These are phyloP conservation scores for Keithomyces neogunnii DNA, from an alignment of 2,329 filamentous ascomycete genomes.

Conservation along the genomic window DNA sequence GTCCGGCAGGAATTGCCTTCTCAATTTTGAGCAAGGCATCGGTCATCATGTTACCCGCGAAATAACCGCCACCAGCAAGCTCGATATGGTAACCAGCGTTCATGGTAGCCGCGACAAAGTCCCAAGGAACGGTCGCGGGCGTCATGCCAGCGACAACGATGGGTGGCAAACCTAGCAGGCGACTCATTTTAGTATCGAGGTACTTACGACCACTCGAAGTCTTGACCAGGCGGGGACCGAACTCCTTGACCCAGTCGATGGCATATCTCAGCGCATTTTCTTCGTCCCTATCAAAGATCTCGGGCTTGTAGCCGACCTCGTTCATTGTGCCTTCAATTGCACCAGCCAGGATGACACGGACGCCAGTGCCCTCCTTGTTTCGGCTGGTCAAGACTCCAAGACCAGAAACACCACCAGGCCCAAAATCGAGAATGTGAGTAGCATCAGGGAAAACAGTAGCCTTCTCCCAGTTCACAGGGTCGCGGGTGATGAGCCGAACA, in stretches of 20 bases:
- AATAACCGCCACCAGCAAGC: constrained; percentile 84
- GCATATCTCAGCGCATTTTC: constrained; percentile 93
- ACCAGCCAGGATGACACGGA: constrained; percentile 90
- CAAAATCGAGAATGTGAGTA: constrained; percentile 93
- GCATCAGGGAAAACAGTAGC: constrained; percentile 85
- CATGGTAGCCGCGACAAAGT: constrained; percentile 88
- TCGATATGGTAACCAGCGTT: constrained; percentile 93
- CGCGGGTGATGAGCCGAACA: constrained; percentile 87
- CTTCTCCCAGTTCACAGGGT: constrained; percentile 92
- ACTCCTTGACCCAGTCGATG: constrained; percentile 95
- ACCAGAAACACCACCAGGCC: constrained; percentile 92
- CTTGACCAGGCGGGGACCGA: constrained; percentile 84
- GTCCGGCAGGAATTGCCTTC: constrained; percentile 70
- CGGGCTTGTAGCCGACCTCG: constrained; percentile 95
- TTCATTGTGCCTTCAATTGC: constrained; percentile 82
- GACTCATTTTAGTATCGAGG: constrained; percentile 94
- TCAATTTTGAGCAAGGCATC: constrained; percentile 79
- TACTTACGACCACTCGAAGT: constrained; percentile 84
- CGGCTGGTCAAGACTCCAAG: constrained; percentile 93
- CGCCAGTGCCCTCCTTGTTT: constrained; percentile 97
- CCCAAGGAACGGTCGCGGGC: constrained; percentile 78
- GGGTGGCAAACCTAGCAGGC: constrained; percentile 74
- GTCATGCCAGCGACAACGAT: constrained; percentile 94
- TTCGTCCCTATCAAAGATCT: constrained; percentile 93
- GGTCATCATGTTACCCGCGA: constrained; percentile 73